Base-by-base conservation (phyloP, 768 basidiomycete genomes). In the Inosperma sp. region DNA sequence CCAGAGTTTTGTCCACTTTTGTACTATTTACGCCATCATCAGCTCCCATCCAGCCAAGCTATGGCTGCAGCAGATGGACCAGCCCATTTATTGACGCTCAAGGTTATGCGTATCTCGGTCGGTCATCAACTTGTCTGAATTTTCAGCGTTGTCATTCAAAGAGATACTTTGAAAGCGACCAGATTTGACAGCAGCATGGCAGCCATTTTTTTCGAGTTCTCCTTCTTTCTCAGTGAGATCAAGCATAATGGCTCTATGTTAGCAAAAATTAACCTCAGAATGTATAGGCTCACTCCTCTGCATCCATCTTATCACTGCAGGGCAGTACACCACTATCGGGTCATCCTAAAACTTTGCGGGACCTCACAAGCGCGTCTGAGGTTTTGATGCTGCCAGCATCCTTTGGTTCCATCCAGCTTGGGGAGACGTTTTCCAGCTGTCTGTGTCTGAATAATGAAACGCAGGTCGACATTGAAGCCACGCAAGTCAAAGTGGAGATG, bases 61-160 rank as follows among this genome's bases (percentile, higher is more conserved):
- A 70, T 70, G 69, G 56, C 67, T 30, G 44, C 61, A 29, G 56
- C 52, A 55, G 86, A 88, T 54, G 77, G 76, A 31, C 76, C 80
- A 49, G 72, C 75, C 1, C 87, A 90, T 65, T 70, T 84, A 30
- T 64, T 92, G 34, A 84, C 89, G 3, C 72, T 92, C 58, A 92
- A 92, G 67, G 89, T 91, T 51, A 92, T 92, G 86, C 80, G 89
- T 48, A 79, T 89, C 52, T 91, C 88, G 65, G 89, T 92, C 70
- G 68, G 88, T 82, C 47, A 37, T 53, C 27, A 49, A 40, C 49
- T 56, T 51, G 49, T 23, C 39, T 17, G 39, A n/a, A 21, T 48
- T 46, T 41, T 53, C 42, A 54, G 43, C 53, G 51, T 25, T 52
- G 51, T 37, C 43, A 51, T 36, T 48, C 23, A 48, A 45, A 21